These are phyloP conservation scores for Allium cepa DNA, from an alignment of 106 monocot genomes.

Conservation along the genomic window DNA sequence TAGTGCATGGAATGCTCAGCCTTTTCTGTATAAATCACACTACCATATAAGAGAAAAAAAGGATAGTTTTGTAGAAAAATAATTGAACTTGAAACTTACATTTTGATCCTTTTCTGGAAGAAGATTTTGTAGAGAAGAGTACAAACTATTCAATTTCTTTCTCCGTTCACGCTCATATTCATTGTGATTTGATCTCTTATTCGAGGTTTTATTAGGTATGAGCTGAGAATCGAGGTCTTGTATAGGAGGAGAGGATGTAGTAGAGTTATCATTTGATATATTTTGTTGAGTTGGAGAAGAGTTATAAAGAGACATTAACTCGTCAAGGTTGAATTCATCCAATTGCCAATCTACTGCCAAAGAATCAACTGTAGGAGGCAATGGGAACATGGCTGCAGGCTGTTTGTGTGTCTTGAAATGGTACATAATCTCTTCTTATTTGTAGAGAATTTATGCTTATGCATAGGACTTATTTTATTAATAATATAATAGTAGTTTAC, in stretches of 20 bases:
- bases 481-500: background rate
- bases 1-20: slow-evolving; percentile 54
- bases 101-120: slow-evolving; percentile 24
- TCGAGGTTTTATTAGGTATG: background rate
- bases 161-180: slow-evolving; percentile 44
- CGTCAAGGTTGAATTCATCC: slow-evolving; percentile 4
- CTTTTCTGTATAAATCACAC: slow-evolving; percentile 34
- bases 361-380: background rate
- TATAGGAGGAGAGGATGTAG: background rate
- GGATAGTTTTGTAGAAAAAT: background rate
- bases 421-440: background rate
- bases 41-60: background rate
- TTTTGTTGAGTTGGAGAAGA: background rate
- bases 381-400: background rate
- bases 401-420: background rate
- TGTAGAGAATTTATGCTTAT: background rate
- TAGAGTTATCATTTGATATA: background rate
- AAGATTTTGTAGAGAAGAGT: slow-evolving; percentile 35
- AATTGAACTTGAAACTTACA: slow-evolving; percentile 8
- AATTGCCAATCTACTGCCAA: background rate
- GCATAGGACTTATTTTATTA: background rate
- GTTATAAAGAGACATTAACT: background rate
- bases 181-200: slow-evolving; percentile 34
- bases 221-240: slow-evolving; percentile 1
- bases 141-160: slow-evolving; percentile 36